These are phyloP conservation scores for Vicia sativa DNA, from an alignment of 306 rosid species.

Conservation along the genomic window DNA sequence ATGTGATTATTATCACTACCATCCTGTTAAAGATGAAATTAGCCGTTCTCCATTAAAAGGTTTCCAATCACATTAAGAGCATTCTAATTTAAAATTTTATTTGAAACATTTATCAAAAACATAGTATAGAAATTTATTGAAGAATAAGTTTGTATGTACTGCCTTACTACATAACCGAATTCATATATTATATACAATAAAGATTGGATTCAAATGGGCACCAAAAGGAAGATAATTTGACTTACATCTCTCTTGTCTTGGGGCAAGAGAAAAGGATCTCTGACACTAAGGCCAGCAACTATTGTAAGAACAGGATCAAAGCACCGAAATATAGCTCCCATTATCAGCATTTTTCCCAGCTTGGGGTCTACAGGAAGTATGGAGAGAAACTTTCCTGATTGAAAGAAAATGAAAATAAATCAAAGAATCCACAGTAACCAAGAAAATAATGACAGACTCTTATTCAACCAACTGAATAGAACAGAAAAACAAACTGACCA, in stretches of 20 bases:
- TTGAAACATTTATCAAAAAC: conserved; percentile 14
- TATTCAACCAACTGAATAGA: conserved; percentile 12
- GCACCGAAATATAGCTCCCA: conserved; percentile 95
- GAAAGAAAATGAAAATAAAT: conserved; percentile 29
- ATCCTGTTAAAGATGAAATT: conserved; percentile 24
- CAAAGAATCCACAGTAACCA: conserved; percentile 29
- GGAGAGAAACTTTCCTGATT: conserved; percentile 82
- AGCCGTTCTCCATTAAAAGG: not conserved
- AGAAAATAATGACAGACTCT: conserved; percentile 6
- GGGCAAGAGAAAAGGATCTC: conserved; percentile 97
- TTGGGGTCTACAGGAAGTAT: conserved; percentile 97
- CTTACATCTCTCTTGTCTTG: conserved; percentile 97
- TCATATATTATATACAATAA: conserved; percentile 11
- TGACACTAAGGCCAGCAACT: conserved; percentile 92
- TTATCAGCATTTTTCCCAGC: conserved; percentile 92
- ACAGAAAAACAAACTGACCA: conserved; percentile 58
- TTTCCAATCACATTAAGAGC: conserved; percentile 22
- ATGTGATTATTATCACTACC: conserved; percentile 14
- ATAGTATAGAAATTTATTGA: not conserved
- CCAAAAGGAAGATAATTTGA: conserved; percentile 34
- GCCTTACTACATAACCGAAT: conserved; percentile 30
- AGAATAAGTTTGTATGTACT: conserved; percentile 17
- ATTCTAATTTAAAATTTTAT: conserved; percentile 20
- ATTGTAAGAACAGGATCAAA: conserved; percentile 97
- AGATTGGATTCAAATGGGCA: conserved; percentile 22